These are phyloP conservation scores for Rhizopogon vinicolor DNA, from an alignment of 768 basidiomycete genomes.

Conservation along the genomic window DNA sequence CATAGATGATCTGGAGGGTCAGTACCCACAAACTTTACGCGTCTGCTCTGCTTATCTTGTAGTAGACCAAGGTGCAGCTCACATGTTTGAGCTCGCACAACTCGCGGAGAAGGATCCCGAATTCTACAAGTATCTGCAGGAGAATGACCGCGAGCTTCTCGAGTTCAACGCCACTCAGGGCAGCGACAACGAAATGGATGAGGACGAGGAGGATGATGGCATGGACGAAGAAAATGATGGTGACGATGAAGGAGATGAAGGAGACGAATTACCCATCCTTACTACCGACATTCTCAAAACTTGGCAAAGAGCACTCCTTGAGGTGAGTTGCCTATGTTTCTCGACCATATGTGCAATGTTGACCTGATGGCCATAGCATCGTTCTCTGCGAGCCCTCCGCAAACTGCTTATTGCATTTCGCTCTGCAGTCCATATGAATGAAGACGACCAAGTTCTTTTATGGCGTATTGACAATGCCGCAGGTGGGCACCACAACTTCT, in stretches of 20 bases:
- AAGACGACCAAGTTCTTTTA: slow-evolving; percentile 71
- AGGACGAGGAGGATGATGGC: slow-evolving; percentile 45
- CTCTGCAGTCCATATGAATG: slow-evolving; percentile 85
- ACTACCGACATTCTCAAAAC: slow-evolving; percentile 64
- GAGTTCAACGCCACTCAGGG: slow-evolving; percentile 57
- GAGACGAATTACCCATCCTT: slow-evolving; percentile 45
- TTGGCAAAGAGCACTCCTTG: slow-evolving; percentile 89
- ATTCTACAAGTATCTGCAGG: slow-evolving; percentile 96
- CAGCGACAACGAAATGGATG: slow-evolving; percentile 37
- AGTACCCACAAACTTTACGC: neutral
- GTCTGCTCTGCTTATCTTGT: neutral
- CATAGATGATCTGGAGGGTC: slow-evolving; percentile 74
- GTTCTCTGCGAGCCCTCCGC: slow-evolving; percentile 77
- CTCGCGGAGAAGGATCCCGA: slow-evolving; percentile 97
- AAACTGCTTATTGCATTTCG: slow-evolving; percentile 89
- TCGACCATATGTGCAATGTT: neutral
- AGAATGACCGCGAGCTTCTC: slow-evolving; percentile 91
- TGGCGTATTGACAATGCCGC: slow-evolving; percentile 84
- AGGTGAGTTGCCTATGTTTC: slow-evolving; percentile 41
- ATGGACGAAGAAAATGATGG: slow-evolving; percentile 35
- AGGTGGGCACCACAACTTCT: slow-evolving; percentile 38
- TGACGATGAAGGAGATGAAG: slow-evolving; percentile 44
- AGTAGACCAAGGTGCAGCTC: slow-evolving; percentile 66
- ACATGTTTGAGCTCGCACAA: slow-evolving; percentile 79
- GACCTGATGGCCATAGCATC: slow-evolving; percentile 47